These are phyloP conservation scores for Scutellaria baicalensis DNA, from an alignment of 257 asterid species.

Conservation along the genomic window DNA sequence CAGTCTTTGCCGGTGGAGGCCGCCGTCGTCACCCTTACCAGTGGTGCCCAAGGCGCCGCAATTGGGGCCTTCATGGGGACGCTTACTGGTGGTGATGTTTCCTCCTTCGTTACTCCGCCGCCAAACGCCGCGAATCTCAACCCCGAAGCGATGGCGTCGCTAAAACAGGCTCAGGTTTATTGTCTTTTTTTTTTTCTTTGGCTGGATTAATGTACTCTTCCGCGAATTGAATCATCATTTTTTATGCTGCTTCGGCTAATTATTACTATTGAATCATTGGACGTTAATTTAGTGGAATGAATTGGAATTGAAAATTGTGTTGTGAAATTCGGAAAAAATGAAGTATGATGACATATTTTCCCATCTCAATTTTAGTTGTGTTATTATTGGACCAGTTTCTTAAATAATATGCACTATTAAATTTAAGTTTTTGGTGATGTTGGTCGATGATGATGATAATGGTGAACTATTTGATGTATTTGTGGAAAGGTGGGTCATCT, in stretches of 20 bases:
- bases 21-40: slow-evolving; percentile 63
- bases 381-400: not conserved
- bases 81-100: slow-evolving; percentile 39
- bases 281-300: not conserved
- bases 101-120: slow-evolving; percentile 52
- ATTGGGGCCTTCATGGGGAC: slow-evolving; percentile 83
- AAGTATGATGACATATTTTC: not conserved
- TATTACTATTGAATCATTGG: not conserved
- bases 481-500: not conserved
- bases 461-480: not conserved
- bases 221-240: not conserved
- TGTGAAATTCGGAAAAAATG: not conserved
- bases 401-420: not conserved
- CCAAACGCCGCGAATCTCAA: slow-evolving; percentile 43
- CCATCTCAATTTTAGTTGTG: not conserved
- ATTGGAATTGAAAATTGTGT: not conserved
- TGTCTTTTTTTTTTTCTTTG: not conserved
- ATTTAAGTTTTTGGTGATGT: not conserved
- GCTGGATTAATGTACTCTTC: not conserved
- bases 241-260: not conserved
- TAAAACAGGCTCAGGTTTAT: slow-evolving; percentile 77
- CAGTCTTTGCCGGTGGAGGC: slow-evolving; percentile 82
- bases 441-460: not conserved
- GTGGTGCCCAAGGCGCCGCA: slow-evolving; percentile 70
- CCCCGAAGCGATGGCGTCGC: slow-evolving; percentile 69